Conservation (phyloP, 192 early-diverging fungal species). For the Coemansia sp. region DNA sequence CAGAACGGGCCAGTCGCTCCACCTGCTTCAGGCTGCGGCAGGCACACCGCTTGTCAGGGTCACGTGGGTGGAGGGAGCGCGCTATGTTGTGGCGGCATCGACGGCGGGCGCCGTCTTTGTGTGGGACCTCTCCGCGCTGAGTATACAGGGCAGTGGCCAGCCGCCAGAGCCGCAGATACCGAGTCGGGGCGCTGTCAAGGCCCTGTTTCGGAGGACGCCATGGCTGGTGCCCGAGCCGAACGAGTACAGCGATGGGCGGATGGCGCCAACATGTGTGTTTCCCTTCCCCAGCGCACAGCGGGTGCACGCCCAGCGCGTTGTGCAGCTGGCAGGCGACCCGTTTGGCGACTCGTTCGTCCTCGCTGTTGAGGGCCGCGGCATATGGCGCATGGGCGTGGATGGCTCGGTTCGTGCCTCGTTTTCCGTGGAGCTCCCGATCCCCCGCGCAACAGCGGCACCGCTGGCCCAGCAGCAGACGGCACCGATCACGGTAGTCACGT, state of each 20-base stretch:
- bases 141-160: neutral
- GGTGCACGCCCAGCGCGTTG: slow-evolving; percentile 8
- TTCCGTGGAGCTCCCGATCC: neutral
- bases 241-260: slow-evolving; percentile 6
- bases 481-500: slow-evolving; percentile 13
- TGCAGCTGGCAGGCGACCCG: slow-evolving; percentile 40
- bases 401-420: slow-evolving; percentile 11
- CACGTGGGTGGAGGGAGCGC: slow-evolving; percentile 27
- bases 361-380: slow-evolving; percentile 22
- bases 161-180: neutral
- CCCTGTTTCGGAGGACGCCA: neutral
- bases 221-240: slow-evolving; percentile 8
- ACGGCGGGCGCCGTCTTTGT: slow-evolving; percentile 14
- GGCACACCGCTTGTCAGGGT: slow-evolving; percentile 18
- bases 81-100: slow-evolving; percentile 28
- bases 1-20: slow-evolving; percentile 1
- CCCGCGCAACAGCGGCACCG: neutral
- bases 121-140: slow-evolving; percentile 21
- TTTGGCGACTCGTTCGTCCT: slow-evolving; percentile 20
- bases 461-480: neutral
- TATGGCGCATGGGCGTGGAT: slow-evolving; percentile 21
- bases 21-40: neutral
- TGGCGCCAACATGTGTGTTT: slow-evolving; percentile 2
- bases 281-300: neutral
- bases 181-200: too few species aligned